Base-by-base conservation (phyloP, 495 filamentous ascomycete genomes). In the Trypethelium eluteriae region DNA sequence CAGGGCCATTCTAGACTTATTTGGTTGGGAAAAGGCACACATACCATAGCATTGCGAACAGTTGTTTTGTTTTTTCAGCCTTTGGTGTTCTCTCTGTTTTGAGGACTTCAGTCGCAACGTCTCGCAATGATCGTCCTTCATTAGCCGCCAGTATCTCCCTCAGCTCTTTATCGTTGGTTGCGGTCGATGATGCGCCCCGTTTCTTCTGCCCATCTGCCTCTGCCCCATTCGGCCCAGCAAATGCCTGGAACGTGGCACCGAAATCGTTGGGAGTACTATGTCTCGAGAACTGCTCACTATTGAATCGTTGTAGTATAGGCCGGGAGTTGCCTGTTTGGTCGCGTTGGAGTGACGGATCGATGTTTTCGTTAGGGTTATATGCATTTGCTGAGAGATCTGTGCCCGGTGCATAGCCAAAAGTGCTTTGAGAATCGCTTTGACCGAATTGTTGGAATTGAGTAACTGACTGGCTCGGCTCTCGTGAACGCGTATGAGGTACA, bases 41-140 rank as follows among this genome's bases (percentile, higher is more conserved):
- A 69, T 85, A 97, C 94, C 94, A 98, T 66, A 96, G 86, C 90
- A 98, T 96, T 14, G 94, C 94, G 75, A 97, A 97, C 35, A 98
- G 87, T 79, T 98, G 94, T 67, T 96, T 93, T 50, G 92, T 90
- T 74, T 95, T 89, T 75, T 98, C 94, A 6, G 93, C 90, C 74
- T 92, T 91, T 14, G 91, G 89, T 44, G 87, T 88, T 74, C 88
- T 81, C 68, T 90, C 85, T 64, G 88, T 86, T 67, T 84, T 79
- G n/a, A 89, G 84, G 56, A 91, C 81, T 74, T 93, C 91, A 39
- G 81, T 81, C 3, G 93, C 94, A 68, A 98, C 91, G 38, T 96
- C 90, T 67, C 88, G 85, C 61, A 98, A 76, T 2, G 79, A 80
- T 36, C 90, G 88, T 50, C 87, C 84, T 69, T 88, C 85, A 72